Base-by-base conservation (phyloP, 2,329 filamentous ascomycete genomes). In the Aspergillus quadrilineatus region DNA sequence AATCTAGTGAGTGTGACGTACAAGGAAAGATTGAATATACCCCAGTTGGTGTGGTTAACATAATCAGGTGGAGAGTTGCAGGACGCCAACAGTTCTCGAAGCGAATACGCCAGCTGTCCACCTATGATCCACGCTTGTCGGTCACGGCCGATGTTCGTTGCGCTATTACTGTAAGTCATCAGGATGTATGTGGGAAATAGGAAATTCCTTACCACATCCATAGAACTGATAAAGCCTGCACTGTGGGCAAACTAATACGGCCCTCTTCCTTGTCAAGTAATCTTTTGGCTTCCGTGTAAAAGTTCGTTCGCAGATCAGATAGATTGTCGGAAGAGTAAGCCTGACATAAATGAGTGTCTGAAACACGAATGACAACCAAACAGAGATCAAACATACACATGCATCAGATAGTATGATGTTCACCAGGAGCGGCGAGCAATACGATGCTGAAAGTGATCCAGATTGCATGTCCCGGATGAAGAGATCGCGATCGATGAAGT, bases 371-470 rank as follows among this genome's bases (percentile, higher is more conserved):
- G 2, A 4, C 22, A 36, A 9, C 10, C 15, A 17, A 26, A 2
- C 22, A 29, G 4, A 8, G 26, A 30, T 12, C 15, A 29, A 14
- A 66, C 69, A 51, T 63, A 71, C 68, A 55, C 64, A 70, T n/a
- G 66, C 69, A 26, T 67, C 61, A 8, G 70, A 64, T 6, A 73
- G 57, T 6, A 75, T 69, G 1, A 64, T 64, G 52, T 73, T 72
- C 4, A 75, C 71, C 22, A 74, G 53, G 7, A 74, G 67, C 4
- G 72, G 68, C 8, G 72, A 74, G 50, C 72, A 74, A 50, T 65
- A 72, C 6, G 58, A 56, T 1, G 65, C 63, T 4, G 60, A 60
- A 9, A 65, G 15, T 15, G 69, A 57, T 4, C 66, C 66, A 14
- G 66, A 60, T 55, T 59, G 61, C 73, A 75, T 75, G 39, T 69